Evolutionary conservation across 2,329 filamentous ascomycete species (phyloP).

Genomic region (Monosporascus sp.): DNA sequence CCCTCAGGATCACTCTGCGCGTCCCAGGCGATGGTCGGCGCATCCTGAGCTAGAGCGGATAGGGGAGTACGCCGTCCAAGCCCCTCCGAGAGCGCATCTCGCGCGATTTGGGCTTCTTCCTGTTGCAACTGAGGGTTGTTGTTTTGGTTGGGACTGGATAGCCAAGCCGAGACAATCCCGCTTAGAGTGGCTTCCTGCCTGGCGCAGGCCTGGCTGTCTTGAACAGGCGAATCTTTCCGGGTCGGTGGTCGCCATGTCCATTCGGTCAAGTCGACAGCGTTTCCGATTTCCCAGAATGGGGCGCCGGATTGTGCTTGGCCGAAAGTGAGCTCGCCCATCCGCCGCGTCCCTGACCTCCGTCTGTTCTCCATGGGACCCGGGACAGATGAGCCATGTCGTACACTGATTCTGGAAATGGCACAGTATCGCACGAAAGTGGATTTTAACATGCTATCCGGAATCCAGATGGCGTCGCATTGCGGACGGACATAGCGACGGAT

Average conservation of each 20-base stretch:
- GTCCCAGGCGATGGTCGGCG: constrained; percentile 5
- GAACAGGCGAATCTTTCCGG: constrained; percentile 18
- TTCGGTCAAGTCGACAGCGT: constrained; percentile 36
- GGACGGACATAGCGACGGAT: constrained; percentile 35
- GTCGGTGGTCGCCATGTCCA: constrained; percentile 50
- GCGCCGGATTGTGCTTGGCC: constrained; percentile 29
- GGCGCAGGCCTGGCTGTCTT: constrained; percentile 1
- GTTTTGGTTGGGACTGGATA: background rate
- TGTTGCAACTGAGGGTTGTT: too few relatives aligned
- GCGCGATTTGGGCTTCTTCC: background rate
- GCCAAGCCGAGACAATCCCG: constrained; percentile 3
- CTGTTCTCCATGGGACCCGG: constrained; percentile 52
- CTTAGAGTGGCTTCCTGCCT: background rate
- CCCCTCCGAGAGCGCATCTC: background rate
- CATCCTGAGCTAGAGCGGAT: background rate
- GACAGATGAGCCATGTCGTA: constrained; percentile 31
- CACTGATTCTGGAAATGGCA: constrained; percentile 17
- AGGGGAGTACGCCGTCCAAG: background rate
- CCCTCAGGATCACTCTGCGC: constrained; percentile 5
- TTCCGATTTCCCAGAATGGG: constrained; percentile 42
- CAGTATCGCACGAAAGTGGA: constrained; percentile 44
- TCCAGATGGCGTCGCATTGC: constrained; percentile 46
- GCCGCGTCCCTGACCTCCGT: constrained; percentile 46
- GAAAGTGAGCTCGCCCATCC: constrained; percentile 44
- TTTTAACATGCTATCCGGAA: constrained; percentile 51